A percentile compares a stretch with the other conserved stretches of the same genome.
Evolutionary conservation across 371 early-diverging fungal species (phyloP).

Genomic region (Nematocida sp.): DNA sequence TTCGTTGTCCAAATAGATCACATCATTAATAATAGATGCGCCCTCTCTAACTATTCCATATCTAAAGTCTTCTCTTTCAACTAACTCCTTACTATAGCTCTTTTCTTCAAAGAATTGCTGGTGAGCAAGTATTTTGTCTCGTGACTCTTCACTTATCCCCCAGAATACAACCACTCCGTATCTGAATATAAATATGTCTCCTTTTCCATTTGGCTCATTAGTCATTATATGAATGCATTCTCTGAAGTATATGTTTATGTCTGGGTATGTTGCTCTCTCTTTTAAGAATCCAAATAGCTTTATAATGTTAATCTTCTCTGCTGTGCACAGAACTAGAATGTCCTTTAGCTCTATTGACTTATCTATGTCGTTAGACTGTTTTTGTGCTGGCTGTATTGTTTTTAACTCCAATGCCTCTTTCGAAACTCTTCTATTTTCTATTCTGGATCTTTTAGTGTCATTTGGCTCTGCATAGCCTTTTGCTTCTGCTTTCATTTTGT

Average conservation of each 20-base stretch:
- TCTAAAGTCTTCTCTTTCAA: constrained; percentile 69
- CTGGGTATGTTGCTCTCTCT: constrained; percentile 58
- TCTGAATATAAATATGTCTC: constrained; percentile 68
- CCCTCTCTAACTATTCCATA: constrained; percentile 69
- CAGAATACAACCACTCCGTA: constrained; percentile 70
- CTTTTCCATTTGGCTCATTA: constrained; percentile 23
- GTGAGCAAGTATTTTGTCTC: constrained; percentile 63
- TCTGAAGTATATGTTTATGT: constrained; percentile 69
- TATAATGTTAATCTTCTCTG: constrained; percentile 68
- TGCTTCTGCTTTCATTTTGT: too few relatives aligned
- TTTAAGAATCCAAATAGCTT: constrained; percentile 65
- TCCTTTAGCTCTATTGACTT: constrained; percentile 64
- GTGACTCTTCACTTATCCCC: constrained; percentile 66
- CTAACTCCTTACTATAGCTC: constrained; percentile 57
- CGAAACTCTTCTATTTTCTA: constrained; percentile 57
- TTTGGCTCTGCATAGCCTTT: constrained; percentile 31
- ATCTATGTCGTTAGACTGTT: constrained; percentile 40
- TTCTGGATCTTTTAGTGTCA: constrained; percentile 45
- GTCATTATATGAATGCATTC: constrained; percentile 68
- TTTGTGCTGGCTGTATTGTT: constrained; percentile 53
- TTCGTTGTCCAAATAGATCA: constrained; percentile 69
- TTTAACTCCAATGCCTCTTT: constrained; percentile 69
- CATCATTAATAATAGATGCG: constrained; percentile 69
- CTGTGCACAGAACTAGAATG: constrained; percentile 70
- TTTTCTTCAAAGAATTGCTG: constrained; percentile 66